phyloP scores from a whole-genome alignment of 73 alveolate genomes.

The Loxodes magnus region DNA sequence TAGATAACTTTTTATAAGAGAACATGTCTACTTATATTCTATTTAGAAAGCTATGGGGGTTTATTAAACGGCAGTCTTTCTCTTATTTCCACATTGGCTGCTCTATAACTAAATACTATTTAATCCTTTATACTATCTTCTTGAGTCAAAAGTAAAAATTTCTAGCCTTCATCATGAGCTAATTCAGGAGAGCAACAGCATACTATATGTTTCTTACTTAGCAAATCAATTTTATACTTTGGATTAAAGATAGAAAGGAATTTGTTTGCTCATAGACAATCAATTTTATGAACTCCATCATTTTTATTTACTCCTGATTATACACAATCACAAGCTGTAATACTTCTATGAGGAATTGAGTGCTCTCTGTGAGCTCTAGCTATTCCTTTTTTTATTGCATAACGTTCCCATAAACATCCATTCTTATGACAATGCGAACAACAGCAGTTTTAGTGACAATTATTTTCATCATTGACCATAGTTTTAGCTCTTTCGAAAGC shows the following conservation, averaged over 20 bases:
- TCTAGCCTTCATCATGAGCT: slow-evolving; percentile 55
- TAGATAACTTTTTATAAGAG: no score
- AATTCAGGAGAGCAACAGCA: slow-evolving; percentile 57
- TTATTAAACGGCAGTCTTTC: no score
- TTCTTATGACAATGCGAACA: slow-evolving; percentile 47
- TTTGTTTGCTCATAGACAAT: slow-evolving; percentile 18
- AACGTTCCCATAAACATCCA: slow-evolving; percentile 22
- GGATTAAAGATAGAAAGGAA: slow-evolving; percentile 7
- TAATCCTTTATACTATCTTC: no score
- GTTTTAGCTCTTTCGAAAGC: slow-evolving; percentile 35
- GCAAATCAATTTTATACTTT: neutral
- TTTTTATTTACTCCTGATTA: neutral
- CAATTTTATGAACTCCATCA: slow-evolving; percentile 11
- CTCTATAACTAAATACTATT: no score
- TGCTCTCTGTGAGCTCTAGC: neutral
- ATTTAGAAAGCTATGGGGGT: no score
- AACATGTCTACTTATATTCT: no score
- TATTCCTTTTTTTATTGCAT: slow-evolving; percentile 1
- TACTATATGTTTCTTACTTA: slow-evolving; percentile 8
- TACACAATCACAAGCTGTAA: neutral
- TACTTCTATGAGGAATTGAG: neutral
- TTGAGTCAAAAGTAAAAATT: slow-evolving; percentile 24
- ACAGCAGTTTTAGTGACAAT: slow-evolving; percentile 32
- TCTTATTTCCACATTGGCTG: no score
- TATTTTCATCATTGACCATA: slow-evolving; percentile 18